Base-by-base conservation (phyloP, 805 yeast genomes). In the Metschnikowia gruessii region DNA sequence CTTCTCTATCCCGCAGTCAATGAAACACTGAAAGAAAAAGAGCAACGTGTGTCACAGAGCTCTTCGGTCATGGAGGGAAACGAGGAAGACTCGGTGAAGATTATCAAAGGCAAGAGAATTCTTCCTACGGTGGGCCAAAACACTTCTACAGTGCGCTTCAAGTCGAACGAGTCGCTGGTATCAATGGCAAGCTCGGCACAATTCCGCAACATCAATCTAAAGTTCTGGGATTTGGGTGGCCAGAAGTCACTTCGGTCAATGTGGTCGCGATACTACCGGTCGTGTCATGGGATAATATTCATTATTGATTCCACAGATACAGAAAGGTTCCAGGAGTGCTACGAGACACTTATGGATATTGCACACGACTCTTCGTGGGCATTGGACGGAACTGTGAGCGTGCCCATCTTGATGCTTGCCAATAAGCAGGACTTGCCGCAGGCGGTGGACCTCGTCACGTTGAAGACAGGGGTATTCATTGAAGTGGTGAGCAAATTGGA, bases 191-290 rank as follows among this genome's bases (percentile, higher is more conserved):
- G 57, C 39, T 48, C 66, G 22, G 57, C 63, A 4, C 65, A 65
- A 36, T 66, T 64, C 55, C 71, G 74, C 46, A 73, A 71, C 46
- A 69, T 76, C 46, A 69, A 73, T 42, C 70, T 94, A 46, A 91
- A 90, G 60, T 80, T 94, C 58, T 92, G 98, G 98, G 99, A 92
- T 64, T 82, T 92, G 34, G 98, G 98, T 10, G 99, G 99, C 11
- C 99, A 92, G 65, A 84, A 83, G 60, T 74, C 85, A n/a, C 71
- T 92, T 39, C 74, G 98, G 40, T 70, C 80, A 24, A 75, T 94
- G 75, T 92, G 99, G 99, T 76, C 84, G 5, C 81, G 87, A 50
- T 94, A 92, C 70, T 94, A 83, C 66, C 73, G 76, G 16, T 85
- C 82, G 49, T 87, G 96, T 45, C 97, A 92, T 65, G 98, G 94